Conservation (phyloP, 192 early-diverging fungal species). For the Phlyctochytrium bullatum region DNA sequence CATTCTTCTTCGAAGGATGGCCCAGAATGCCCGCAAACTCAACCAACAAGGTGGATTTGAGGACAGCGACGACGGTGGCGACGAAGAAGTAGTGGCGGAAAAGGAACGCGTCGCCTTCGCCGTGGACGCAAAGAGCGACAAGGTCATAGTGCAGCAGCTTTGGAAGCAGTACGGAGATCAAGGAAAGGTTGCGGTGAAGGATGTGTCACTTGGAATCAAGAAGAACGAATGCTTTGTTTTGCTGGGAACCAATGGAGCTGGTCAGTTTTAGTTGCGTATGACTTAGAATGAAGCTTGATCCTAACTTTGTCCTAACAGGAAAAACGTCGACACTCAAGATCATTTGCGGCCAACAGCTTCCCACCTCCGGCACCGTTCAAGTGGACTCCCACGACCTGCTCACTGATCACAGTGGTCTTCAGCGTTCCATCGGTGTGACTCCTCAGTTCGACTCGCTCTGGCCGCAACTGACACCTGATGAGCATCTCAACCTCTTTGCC, state of each 20-base stretch:
- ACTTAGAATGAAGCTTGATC: background rate
- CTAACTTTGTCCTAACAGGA: background rate
- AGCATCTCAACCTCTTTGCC: slow-evolving; percentile 42
- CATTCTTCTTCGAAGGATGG: background rate
- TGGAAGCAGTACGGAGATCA: background rate
- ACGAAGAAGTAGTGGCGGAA: background rate
- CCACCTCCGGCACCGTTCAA: slow-evolving; percentile 7
- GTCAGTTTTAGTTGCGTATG: slow-evolving; percentile 35
- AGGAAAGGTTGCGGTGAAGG: slow-evolving; percentile 23
- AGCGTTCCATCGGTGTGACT: slow-evolving; percentile 47
- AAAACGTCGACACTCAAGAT: slow-evolving; percentile 19
- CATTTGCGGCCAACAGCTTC: slow-evolving; percentile 8
- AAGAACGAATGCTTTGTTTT: slow-evolving; percentile 47
- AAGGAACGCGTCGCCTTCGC: slow-evolving; percentile 2
- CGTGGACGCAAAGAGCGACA: background rate
- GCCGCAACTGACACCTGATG: slow-evolving; percentile 33
- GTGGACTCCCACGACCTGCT: slow-evolving; percentile 15
- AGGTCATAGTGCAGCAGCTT: background rate
- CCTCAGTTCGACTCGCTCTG: slow-evolving; percentile 50
- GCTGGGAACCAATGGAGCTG: slow-evolving; percentile 63
- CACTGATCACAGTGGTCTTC: slow-evolving; percentile 21
- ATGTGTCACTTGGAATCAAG: slow-evolving; percentile 42
- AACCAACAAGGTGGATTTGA: background rate
- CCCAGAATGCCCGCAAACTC: background rate
- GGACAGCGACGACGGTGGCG: background rate